Base-by-base conservation (phyloP, 75 land plant genomes). In the Pinus albicaulis region DNA sequence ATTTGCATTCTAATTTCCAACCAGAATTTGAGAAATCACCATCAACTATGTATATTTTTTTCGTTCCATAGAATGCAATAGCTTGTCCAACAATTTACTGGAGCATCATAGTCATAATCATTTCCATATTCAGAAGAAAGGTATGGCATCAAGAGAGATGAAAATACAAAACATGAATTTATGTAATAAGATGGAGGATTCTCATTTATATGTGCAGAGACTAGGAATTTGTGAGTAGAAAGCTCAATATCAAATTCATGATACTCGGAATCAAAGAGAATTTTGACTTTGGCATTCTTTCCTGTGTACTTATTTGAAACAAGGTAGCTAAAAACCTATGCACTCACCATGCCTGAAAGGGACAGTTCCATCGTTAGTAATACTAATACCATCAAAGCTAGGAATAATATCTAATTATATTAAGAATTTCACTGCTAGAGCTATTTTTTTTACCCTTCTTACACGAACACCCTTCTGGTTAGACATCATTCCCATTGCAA, bases 331-430 rank as follows among this genome's bases (percentile, higher is more conserved):
- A 81, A 96, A 92, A 20, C 98, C 93, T 76, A 96, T 96, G 26
- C 93, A 90, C 75, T 96, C 98, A 12, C 98, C 99, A 86, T 88
- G 97, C 78, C 97, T 82, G 72, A 96, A 96, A 25, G 99, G 99
- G 69, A 96, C 97, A 58, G 97, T 96, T 76, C 99, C 99, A 87
- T 93, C 97, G 84, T 96, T 96, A 26, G 99, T 97, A 79, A 96
- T 87, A 80, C 88, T 89, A 80, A 93, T 81, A 52, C 88, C 95
- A 83, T 96, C 99, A 88, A 96, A 96, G 77, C 99, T 92, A 16
- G 93, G 84, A 64, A 94, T 85, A 68, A 96, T 83, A 83, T 96
- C 98, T 26, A 92, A 90, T 73, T 88, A 83, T 64, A 83, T 89
- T 65, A 96, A 65, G 73, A 85, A 81, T 55, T 82, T 72, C 44